phyloP scores from a whole-genome alignment of 495 filamentous ascomycete genomes.

The Xylaria cubensis region DNA sequence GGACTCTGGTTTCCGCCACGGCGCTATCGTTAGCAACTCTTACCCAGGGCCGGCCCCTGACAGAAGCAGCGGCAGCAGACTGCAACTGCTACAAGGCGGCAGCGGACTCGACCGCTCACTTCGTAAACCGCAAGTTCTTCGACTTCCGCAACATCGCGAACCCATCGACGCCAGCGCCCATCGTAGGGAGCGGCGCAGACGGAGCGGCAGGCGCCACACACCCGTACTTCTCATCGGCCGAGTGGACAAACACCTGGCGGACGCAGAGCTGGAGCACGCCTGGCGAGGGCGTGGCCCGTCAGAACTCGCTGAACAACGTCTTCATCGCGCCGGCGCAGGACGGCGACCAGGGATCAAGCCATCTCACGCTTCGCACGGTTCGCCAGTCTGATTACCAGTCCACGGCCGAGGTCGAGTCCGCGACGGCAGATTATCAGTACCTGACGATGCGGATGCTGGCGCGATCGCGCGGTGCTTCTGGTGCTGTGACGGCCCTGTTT shows the following conservation, averaged over 20 bases:
- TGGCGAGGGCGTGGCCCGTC: slow-evolving; percentile 55
- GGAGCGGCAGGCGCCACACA: slow-evolving; percentile 43
- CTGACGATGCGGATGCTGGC: slow-evolving; percentile 67
- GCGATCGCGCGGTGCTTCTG: slow-evolving; percentile 55
- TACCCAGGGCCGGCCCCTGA: slow-evolving; percentile 19
- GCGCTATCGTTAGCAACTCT: slow-evolving; percentile 13
- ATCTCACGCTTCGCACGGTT: slow-evolving; percentile 59
- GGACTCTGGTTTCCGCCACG: slow-evolving; percentile 7
- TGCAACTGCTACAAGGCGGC: slow-evolving; percentile 60
- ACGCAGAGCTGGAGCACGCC: slow-evolving; percentile 61
- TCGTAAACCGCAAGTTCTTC: slow-evolving; percentile 68
- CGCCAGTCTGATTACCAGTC: slow-evolving; percentile 47
- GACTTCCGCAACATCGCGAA: slow-evolving; percentile 66
- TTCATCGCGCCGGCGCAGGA: slow-evolving; percentile 58
- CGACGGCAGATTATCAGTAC: slow-evolving; percentile 58
- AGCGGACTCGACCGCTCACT: slow-evolving; percentile 55
- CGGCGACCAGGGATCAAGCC: slow-evolving; percentile 45
- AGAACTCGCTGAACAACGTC: slow-evolving; percentile 70
- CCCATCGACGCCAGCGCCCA: slow-evolving; percentile 45
- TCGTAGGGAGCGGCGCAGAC: slow-evolving; percentile 35
- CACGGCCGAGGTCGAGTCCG: slow-evolving; percentile 68
- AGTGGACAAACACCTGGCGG: slow-evolving; percentile 62
- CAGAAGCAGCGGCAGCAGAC: background rate
- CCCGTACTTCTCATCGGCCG: slow-evolving; percentile 48
- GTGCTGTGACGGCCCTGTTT: slow-evolving; percentile 74